phyloP scores from a whole-genome alignment of 257 asterid genomes.

The Salvia splendens region DNA sequence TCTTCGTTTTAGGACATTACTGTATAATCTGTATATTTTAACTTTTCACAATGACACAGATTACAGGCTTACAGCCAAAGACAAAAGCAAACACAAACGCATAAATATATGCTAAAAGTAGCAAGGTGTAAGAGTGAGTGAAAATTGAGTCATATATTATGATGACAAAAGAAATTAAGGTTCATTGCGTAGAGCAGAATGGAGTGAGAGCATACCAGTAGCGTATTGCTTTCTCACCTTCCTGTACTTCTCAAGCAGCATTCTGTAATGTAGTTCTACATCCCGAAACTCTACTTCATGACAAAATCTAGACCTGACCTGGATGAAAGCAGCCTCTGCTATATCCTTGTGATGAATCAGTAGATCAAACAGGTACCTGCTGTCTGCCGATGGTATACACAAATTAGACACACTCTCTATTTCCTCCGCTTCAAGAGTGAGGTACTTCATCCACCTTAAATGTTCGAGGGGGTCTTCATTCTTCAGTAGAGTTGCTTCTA shows the following conservation, averaged over 20 bases:
- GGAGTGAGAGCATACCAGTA: conserved; percentile 72
- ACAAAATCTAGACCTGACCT: conserved; percentile 54
- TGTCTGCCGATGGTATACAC: conserved; percentile 36
- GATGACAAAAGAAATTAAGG: conserved; percentile 18
- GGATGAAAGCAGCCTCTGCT: conserved; percentile 46
- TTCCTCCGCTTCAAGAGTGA: conserved; percentile 43
- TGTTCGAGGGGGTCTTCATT: conserved; percentile 58
- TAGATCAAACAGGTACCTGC: conserved; percentile 28
- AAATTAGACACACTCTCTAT: conserved; percentile 29
- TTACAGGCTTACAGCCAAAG: background rate
- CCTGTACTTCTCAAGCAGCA: conserved; percentile 64
- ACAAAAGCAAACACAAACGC: background rate
- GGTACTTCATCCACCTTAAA: conserved; percentile 61
- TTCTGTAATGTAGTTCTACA: conserved; percentile 40
- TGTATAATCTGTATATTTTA: background rate
- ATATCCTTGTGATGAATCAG: conserved; percentile 36
- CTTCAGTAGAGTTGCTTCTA: conserved; percentile 48
- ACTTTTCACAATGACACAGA: background rate
- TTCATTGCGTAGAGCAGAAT: conserved; percentile 36
- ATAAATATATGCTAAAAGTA: background rate
- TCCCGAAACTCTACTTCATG: conserved; percentile 53
- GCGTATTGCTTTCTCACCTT: conserved; percentile 61
- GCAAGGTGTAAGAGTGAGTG: background rate
- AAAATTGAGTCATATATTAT: background rate
- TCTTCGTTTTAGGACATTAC: background rate